Evolutionary conservation across 164 flowering plant genomes (phyloP).

Genomic region (Pachysandra terminalis): DNA sequence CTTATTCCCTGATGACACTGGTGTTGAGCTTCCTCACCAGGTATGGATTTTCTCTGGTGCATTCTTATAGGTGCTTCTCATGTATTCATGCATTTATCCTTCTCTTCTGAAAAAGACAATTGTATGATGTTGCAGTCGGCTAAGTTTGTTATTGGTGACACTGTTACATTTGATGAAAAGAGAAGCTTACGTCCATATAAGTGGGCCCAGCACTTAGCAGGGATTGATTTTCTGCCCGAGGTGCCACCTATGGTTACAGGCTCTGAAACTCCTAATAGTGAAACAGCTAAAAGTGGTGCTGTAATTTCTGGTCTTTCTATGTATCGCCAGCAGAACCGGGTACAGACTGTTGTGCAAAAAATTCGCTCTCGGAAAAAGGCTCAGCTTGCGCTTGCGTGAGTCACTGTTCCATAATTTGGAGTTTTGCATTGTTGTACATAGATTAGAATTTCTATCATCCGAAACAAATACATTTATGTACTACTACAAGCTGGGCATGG

Average conservation of each 20-base stretch:
- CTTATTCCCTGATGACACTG: conserved; percentile 90
- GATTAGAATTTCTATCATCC: conserved; percentile 8
- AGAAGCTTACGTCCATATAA: conserved; percentile 80
- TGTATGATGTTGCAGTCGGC: conserved; percentile 59
- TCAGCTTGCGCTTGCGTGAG: conserved; percentile 96
- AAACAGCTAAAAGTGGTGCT: conserved; percentile 36
- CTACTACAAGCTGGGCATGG: conserved; percentile 17
- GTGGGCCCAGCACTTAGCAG: conserved; percentile 98
- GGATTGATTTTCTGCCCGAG: conserved; percentile 93
- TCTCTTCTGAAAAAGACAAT: not conserved
- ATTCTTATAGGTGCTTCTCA: not conserved
- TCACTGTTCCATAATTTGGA: conserved; percentile 44
- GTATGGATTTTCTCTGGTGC: conserved; percentile 28
- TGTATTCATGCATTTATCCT: not conserved
- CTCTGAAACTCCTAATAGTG: conserved; percentile 39
- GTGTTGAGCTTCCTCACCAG: conserved; percentile 93
- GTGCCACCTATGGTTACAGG: conserved; percentile 56
- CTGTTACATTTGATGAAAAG: conserved; percentile 54
- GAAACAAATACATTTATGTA: conserved; percentile 20
- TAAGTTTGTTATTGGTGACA: conserved; percentile 60
- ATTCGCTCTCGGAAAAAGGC: conserved; percentile 82
- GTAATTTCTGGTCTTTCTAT: conserved; percentile 68
- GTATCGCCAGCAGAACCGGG: conserved; percentile 86
- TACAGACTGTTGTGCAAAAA: conserved; percentile 76
- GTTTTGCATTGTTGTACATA: conserved; percentile 20